These are phyloP conservation scores for Chrysanthemum makinoi DNA, from an alignment of 129 eudicot species.

Conservation along the genomic window DNA sequence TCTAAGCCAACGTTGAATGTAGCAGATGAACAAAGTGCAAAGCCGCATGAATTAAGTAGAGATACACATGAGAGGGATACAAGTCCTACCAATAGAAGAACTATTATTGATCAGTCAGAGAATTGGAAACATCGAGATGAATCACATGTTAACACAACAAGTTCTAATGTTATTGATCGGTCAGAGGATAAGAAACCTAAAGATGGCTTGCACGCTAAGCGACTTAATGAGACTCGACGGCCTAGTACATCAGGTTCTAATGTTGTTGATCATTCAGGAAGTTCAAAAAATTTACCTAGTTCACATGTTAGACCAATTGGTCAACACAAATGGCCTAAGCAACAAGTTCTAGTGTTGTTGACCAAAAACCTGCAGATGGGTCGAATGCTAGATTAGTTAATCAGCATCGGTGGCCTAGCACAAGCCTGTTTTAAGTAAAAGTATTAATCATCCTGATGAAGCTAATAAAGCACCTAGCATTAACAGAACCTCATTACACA, in stretches of 20 bases:
- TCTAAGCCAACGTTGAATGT: constrained; percentile 37
- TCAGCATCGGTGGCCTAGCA: constrained; percentile 87
- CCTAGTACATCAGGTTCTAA: constrained; percentile 42
- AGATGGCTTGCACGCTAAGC: constrained; percentile 23
- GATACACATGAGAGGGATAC: constrained; percentile 37
- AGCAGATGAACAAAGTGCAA: constrained; percentile 41
- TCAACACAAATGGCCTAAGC: constrained; percentile 66
- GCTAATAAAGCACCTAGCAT: constrained; percentile 21
- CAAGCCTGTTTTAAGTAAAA: constrained; percentile 38
- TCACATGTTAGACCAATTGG: constrained; percentile 42
- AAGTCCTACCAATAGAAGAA: no score
- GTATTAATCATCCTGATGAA: constrained; percentile 39
- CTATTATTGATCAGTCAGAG: constrained; percentile 7
- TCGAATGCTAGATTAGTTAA: constrained; percentile 44
- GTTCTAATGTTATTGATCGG: constrained; percentile 10
- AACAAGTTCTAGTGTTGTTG: constrained; percentile 22
- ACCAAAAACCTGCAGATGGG: constrained; percentile 47
- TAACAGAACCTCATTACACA: constrained; percentile 44
- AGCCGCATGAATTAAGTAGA: constrained; percentile 31
- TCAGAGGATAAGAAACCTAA: constrained; percentile 10
- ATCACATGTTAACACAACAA: constrained; percentile 33
- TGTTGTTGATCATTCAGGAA: background rate
- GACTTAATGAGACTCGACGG: constrained; percentile 61
- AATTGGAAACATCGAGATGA: constrained; percentile 35
- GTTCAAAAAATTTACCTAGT: constrained; percentile 41